Conservation (phyloP, 306 rosid species). For the Ormosia semicastrata region DNA sequence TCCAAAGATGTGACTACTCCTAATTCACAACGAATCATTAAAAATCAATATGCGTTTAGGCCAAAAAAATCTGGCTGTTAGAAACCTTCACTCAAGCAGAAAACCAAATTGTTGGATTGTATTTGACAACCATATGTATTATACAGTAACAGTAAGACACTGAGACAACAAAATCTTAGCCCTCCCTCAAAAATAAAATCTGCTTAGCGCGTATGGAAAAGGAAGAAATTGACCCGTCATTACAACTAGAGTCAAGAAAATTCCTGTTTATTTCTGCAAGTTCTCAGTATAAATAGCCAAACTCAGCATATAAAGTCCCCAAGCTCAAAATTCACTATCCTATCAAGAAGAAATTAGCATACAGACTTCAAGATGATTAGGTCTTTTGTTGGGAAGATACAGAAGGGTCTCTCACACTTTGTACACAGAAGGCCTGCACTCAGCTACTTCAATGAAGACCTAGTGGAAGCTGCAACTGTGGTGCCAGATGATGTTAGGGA, state of each 20-base stretch:
- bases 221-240: neutral
- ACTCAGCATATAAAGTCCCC: neutral
- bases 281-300: too few species aligned
- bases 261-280: too few species aligned
- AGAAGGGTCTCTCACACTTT: slow-evolving; percentile 36
- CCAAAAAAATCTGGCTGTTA: neutral
- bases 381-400: slow-evolving; percentile 35
- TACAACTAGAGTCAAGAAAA: too few species aligned
- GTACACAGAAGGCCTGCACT: slow-evolving; percentile 31
- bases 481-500: slow-evolving; percentile 44
- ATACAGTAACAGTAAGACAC: neutral
- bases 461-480: neutral
- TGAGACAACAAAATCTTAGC: neutral
- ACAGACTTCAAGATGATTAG: slow-evolving; percentile 27
- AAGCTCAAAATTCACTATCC: neutral
- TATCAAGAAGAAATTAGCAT: neutral
- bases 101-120: neutral
- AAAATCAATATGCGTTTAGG: neutral
- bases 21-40: too few species aligned
- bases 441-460: slow-evolving; percentile 19
- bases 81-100: neutral
- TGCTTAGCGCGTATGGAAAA: neutral
- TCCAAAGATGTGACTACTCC: too few species aligned
- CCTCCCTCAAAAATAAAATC: slow-evolving; percentile 14
- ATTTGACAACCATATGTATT: neutral